phyloP scores from a whole-genome alignment of 108 stramenopile genomes.

The Cyclotella baltica region DNA sequence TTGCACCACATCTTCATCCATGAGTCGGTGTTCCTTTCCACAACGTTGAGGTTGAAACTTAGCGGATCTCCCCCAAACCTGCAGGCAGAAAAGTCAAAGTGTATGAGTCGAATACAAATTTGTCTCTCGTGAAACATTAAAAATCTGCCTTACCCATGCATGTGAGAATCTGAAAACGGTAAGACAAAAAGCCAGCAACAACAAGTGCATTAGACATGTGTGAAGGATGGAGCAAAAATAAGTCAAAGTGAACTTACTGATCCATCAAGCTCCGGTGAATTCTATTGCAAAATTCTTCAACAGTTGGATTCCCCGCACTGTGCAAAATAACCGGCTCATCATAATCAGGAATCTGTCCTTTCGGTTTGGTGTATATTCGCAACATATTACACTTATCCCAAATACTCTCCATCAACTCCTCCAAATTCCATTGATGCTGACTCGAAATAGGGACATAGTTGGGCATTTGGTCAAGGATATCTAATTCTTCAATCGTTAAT shows the following conservation, averaged over 20 bases:
- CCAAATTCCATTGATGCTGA: slow-evolving; percentile 96
- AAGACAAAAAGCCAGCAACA: neutral
- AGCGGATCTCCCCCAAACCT: slow-evolving; percentile 84
- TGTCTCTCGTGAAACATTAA: neutral
- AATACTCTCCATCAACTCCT: slow-evolving; percentile 92
- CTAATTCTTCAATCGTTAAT: slow-evolving; percentile 97
- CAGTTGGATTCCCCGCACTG: slow-evolving; percentile 85
- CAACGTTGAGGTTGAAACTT: slow-evolving; percentile 98
- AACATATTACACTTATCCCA: slow-evolving; percentile 96
- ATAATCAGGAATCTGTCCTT: slow-evolving; percentile 98
- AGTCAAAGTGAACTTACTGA: slow-evolving; percentile 21
- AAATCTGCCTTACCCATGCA: slow-evolving; percentile 85
- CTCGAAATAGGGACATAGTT: slow-evolving; percentile 96
- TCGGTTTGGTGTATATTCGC: slow-evolving; percentile 99
- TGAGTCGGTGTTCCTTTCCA: slow-evolving; percentile 95
- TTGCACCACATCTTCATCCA: slow-evolving; percentile 98
- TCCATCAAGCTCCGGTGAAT: slow-evolving; percentile 86
- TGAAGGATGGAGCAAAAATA: neutral
- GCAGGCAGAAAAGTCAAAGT: neutral
- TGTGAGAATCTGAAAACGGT: slow-evolving; percentile 76
- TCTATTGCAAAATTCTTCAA: slow-evolving; percentile 98
- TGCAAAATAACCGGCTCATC: slow-evolving; percentile 98
- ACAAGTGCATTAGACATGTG: neutral
- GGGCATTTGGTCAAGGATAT: slow-evolving; percentile 97
- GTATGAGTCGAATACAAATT: neutral